Evolutionary conservation across 1,284 basidiomycete species (phyloP).

Genomic region (Cryptococcus sp.): DNA sequence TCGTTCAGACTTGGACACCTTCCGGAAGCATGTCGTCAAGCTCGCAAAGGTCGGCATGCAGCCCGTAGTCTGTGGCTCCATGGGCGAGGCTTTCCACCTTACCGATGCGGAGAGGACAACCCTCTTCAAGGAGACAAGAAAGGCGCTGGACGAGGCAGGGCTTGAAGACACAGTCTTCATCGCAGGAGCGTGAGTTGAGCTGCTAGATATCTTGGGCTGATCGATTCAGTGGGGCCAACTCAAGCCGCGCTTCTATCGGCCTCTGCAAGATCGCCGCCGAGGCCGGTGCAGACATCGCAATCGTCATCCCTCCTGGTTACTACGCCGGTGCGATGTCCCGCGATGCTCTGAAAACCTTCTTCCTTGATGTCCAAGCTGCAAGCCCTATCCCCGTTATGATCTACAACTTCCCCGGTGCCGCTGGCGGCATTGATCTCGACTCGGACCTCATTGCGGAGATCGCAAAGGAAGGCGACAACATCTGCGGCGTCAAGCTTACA

Average conservation of each 20-base stretch:
- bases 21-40: constrained; percentile 71
- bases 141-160: constrained; percentile 69
- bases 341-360: constrained; percentile 75
- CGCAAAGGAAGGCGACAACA: constrained; percentile 59
- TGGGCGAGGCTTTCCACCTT: constrained; percentile 70
- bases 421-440: constrained; percentile 81
- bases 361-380: constrained; percentile 70
- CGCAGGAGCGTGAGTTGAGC: constrained; percentile 64
- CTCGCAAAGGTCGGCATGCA: constrained; percentile 71
- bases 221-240: constrained; percentile 67
- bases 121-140: constrained; percentile 71
- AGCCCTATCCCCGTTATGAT: constrained; percentile 84
- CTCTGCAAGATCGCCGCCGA: constrained; percentile 71
- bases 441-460: constrained; percentile 81
- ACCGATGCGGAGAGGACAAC: constrained; percentile 68
- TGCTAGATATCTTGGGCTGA: no score
- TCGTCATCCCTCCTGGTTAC: constrained; percentile 82
- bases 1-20: constrained; percentile 66
- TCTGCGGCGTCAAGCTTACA: constrained; percentile 81
- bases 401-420: constrained; percentile 86
- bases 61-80: constrained; percentile 70
- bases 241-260: constrained; percentile 76
- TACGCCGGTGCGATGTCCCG: constrained; percentile 72
- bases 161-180: constrained; percentile 68
- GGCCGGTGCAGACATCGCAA: constrained; percentile 79